Conservation (phyloP, 176 grass and related monocot genomes). For the Triticum dicoccoides region DNA sequence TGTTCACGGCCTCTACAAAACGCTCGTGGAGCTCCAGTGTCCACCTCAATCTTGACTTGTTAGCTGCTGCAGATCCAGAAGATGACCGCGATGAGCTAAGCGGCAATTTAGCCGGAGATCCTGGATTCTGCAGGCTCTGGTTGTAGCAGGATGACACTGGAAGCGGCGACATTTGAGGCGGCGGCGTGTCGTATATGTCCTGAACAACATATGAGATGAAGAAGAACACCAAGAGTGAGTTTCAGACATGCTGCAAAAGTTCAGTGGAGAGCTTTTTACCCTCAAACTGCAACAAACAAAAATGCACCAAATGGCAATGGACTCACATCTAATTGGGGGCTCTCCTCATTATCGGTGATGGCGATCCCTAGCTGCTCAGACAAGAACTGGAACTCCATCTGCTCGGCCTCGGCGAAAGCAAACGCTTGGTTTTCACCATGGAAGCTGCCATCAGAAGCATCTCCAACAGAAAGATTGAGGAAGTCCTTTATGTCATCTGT, state of each 20-base stretch:
- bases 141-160: constrained; percentile 52
- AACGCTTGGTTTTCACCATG: constrained; percentile 56
- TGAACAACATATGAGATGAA: constrained; percentile 26
- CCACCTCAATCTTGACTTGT: constrained; percentile 86
- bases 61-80: constrained; percentile 41
- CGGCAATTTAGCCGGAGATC: constrained; percentile 45
- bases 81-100: constrained; percentile 46
- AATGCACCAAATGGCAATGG: neutral
- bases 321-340: constrained; percentile 76
- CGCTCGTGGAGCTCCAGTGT: constrained; percentile 89
- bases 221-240: neutral
- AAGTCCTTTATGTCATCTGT: constrained; percentile 73
- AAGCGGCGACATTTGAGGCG: constrained; percentile 46
- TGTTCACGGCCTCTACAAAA: constrained; percentile 87
- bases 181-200: constrained; percentile 75
- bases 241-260: neutral
- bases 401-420: constrained; percentile 55
- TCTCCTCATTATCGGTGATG: constrained; percentile 84
- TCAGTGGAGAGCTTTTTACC: neutral
- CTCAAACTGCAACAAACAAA: neutral
- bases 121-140: constrained; percentile 32
- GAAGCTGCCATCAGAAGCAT: constrained; percentile 69
- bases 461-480: constrained; percentile 67
- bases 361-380: constrained; percentile 91
- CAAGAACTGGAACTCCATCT: constrained; percentile 91